Percentiles rank a stretch among this genome's conserved stretches.
These are phyloP conservation scores for Pythium graminicola DNA, from an alignment of 352 stramenopile genomes.

Conservation along the genomic window DNA sequence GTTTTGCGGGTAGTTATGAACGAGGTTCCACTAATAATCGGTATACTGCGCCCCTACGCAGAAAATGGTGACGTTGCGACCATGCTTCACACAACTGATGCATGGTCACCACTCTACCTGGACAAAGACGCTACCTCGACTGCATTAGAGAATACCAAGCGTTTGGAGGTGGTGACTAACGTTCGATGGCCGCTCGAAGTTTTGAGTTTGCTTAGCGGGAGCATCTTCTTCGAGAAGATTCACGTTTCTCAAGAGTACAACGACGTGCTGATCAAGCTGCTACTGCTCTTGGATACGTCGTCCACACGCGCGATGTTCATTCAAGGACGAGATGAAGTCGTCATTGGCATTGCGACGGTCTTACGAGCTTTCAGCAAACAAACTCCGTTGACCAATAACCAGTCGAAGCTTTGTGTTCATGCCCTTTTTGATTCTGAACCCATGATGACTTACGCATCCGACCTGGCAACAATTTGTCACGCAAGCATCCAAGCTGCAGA, in stretches of 20 bases:
- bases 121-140: neutral
- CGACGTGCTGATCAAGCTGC: slow-evolving; percentile 4
- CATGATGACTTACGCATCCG: slow-evolving; percentile 10
- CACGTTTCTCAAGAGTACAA: neutral
- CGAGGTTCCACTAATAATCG: slow-evolving; percentile 10
- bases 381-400: neutral
- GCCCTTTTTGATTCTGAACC: slow-evolving; percentile 11
- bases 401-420: slow-evolving; percentile 1
- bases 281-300: slow-evolving; percentile 3
- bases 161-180: slow-evolving; percentile 11
- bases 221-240: slow-evolving; percentile 17
- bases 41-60: neutral
- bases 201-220: slow-evolving; percentile 17
- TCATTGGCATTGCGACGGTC: slow-evolving; percentile 5
- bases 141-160: neutral
- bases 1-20: slow-evolving; percentile 10
- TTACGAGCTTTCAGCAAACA: neutral
- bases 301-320: neutral
- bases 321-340: slow-evolving; percentile 10
- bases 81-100: neutral
- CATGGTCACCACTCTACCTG: slow-evolving; percentile 13
- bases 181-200: slow-evolving; percentile 24
- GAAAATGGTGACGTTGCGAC: neutral
- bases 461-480: slow-evolving; percentile 8
- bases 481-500: neutral